Evolutionary conservation across 1,284 basidiomycete genomes (phyloP), one percentile per base, ranked within the genome.

Genomic region (Naganishia liquefaciens): DNA sequence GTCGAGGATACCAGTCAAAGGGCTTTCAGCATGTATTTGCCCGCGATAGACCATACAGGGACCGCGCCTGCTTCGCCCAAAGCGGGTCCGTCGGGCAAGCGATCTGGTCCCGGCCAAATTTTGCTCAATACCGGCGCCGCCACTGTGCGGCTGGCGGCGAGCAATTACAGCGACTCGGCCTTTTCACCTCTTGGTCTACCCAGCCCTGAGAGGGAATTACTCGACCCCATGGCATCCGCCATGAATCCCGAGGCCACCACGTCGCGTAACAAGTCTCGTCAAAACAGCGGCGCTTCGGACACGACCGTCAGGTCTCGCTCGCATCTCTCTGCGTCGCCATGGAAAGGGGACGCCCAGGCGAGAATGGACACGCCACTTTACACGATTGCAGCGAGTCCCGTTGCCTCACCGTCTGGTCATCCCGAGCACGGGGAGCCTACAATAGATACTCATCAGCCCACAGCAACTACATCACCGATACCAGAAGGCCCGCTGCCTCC

Each of bases 191-290:
- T 93, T 13, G 86, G 88, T 0, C 81, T 93, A 1, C 91, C 91
- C 2, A 90, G 88, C 37, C 91, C 91, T 0, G 91, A 93, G 74
- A 86, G 89, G 70, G 91, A 93, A 73, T 82, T 93, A 33, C 86
- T 87, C 7, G 91, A 93, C 75, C 91, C 91, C 0, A 86, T 93
- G 85, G 85, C 88, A 21, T 84, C 86, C 9, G 82, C 86, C 5
- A 85, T 70, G 17, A 65, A 55, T 44, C 30, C 63, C 21, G 49
- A 51, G 21, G 33, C 33, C 13, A 30, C 27, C 9, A 50, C 46
- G 5, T 7, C n/a, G 19, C 43, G 60, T 2, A 57, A 1, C 27
- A 62, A 61, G 44, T 28, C 52, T 25, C 61, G 51, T 19, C 54
- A 63, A 23, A 67, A 68, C 10, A 73, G 71, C 55, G 65, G 73